Evolutionary conservation across 176 grass and related monocot species (phyloP), one percentile per base, ranked within the genome.

Genomic region (Ensete glaucum): DNA sequence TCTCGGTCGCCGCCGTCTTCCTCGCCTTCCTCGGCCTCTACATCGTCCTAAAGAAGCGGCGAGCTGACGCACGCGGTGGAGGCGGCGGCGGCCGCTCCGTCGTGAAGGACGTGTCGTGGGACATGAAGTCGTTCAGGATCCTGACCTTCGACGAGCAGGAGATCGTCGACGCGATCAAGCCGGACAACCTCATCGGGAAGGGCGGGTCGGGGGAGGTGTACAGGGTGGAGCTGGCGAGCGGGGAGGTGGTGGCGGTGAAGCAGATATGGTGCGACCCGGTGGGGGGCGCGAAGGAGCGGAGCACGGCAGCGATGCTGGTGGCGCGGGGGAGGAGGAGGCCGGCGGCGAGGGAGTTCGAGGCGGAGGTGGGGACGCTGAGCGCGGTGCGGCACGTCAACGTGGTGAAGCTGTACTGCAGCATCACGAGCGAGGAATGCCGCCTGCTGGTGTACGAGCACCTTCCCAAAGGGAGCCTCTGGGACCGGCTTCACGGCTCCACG

Each of bases 371-470:
- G 6, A 96, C 93, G 19, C 80, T 92, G 59, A 96, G 93, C 82
- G 75, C 85, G 1, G 90, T 96, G 58, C 87, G 89, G 0, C 93
- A 96, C 73, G 83, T 96, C 17, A 96, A 97, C 83, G 90, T 97
- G 52, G 94, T 97, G 55, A 93, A 97, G 77, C 90, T 97, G 3
- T 82, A 93, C 54, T 93, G 94, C 79, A 90, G 94, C 85, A 87
- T 97, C 75, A 90, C 90, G 20, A 87, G 94, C 73, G 77, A 81
- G 2, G 86, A 83, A 4, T 85, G 90, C 19, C 90, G 84, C 80
- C 77, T 97, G 55, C 87, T 97, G 53, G 94, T 97, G n/a, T 97
- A 93, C 72, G 94, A 97, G 86, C 79, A 90, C 82, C 90, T 97
- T 9, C 94, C 94, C 1, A 97, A 97, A 56, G 94, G 94, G 16